Evolutionary conservation across 768 basidiomycete genomes (phyloP), one percentile per base, ranked within the genome.

Genomic region (Trametes cubensis): DNA sequence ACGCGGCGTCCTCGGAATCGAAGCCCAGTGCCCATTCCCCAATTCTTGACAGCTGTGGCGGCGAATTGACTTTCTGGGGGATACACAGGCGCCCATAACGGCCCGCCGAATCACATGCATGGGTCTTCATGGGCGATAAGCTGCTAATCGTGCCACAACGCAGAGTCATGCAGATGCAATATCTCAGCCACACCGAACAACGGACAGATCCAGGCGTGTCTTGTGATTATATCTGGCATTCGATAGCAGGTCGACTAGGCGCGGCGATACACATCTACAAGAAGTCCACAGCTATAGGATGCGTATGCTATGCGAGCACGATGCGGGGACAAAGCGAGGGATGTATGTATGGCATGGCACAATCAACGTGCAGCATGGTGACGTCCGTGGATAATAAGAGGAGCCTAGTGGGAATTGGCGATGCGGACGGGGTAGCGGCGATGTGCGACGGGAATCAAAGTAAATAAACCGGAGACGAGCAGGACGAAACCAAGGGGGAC

Each of bases 231-330:
- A 47, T 23, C 28, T 51, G 47, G 44, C 57, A 64, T 64, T 60
- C 58, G 58, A 64, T 38, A 64, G 62, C 62, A 60, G 45, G 58
- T 40, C 58, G 53, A 64, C 62, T 50, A 60, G 41, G 54, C 13
- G 47, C 34, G 34, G 34, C 62, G 18, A 51, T 51, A 64, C 62
- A 64, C 54, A 60, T 64, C 62, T 58, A 60, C 53, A 51, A 50
- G 57, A 44, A 45, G 45, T 47, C 61, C 61, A 52, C 28, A 61
- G 62, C 58, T 55, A 60, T 49, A 64, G 58, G 44, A 59, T 50
- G 62, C 46, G 58, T 59, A 63, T 48, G 62, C 62, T 55, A 60
- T 59, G 53, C 53, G 62, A 59, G 41, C 47, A 38, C 39, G 53
- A 40, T 40, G 62, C 6, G 50, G 10, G 44, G 53, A 64, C 62